Base-by-base conservation (phyloP, 352 stramenopile genomes). In the Pythium plurisporium region DNA sequence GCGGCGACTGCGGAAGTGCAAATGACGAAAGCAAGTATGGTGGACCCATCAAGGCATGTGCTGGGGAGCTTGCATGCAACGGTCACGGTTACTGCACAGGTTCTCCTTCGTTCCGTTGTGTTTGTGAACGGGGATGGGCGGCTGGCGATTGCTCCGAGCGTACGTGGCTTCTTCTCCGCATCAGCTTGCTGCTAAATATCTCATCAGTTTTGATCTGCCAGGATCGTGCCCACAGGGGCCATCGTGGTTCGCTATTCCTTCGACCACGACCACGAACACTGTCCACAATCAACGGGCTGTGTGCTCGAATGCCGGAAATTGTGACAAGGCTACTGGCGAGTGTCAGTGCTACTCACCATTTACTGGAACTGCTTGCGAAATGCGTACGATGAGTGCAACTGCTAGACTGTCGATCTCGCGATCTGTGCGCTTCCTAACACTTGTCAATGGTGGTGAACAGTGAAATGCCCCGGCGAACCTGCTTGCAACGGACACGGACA, bases 1-100 rank as follows among this genome's bases (percentile, higher is more conserved):
- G 87, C n/a, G 94, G 88, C 12, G 94, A 98, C 68, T 98, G 95
- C 47, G 95, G 94, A 7, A 88, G 87, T 52, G 82, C 81, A 14
- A 86, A 91, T 50, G 79, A 86, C 45, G 77, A 86, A 25, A 95
- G 88, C 38, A 69, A 86, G 33, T 91, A 90, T 48, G 78, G 78
- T 9, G 79, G 82, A 2, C 15, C 63, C 1, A 88, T 90, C 52
- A 75, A 64, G 31, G 46, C 75, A 1, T 92, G 82, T 42, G 59
- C 79, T 0, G 82, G 82, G 0, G 80, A 89, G 50, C 56, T 91
- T 6, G 61, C 76, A n/a, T 93, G 82, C 56, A 93, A 76, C 47
- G 82, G 80, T 2, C 82, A 88, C 31, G 80, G 82, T 5, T 82
- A 81, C 43, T 93, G 82, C 59, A 73, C 69, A 0, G 76, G 75